These are phyloP conservation scores for Populus ilicifolia DNA, from an alignment of 345 rosid species.

Conservation along the genomic window DNA sequence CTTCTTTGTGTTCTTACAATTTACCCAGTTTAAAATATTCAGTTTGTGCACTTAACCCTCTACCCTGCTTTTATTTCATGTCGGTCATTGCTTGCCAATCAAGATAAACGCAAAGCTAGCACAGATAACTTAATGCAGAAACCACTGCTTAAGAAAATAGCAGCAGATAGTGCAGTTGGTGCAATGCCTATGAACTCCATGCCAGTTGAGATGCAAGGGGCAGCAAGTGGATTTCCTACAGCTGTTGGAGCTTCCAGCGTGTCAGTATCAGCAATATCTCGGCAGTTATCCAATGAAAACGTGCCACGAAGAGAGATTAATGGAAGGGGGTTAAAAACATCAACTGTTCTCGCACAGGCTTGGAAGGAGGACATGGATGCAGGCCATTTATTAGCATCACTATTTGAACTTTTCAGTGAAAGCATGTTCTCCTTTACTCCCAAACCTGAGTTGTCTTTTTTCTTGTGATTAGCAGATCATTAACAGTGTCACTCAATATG, in stretches of 20 bases:
- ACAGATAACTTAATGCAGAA: slow-evolving; percentile 61
- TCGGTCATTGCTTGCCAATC: slow-evolving; percentile 2
- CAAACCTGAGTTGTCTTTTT: slow-evolving; percentile 56
- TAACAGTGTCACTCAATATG: neutral
- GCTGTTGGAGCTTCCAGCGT: slow-evolving; percentile 31
- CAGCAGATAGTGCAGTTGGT: slow-evolving; percentile 38
- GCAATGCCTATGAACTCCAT: slow-evolving; percentile 52
- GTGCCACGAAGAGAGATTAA: slow-evolving; percentile 32
- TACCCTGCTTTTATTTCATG: slow-evolving; percentile 5
- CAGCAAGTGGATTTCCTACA: slow-evolving; percentile 34
- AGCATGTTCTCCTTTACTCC: slow-evolving; percentile 62
- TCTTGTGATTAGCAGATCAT: slow-evolving; percentile 40
- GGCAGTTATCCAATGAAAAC: slow-evolving; percentile 38
- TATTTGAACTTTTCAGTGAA: slow-evolving; percentile 62
- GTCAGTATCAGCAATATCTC: slow-evolving; percentile 30
- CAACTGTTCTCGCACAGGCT: slow-evolving; percentile 50
- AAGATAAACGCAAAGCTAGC: slow-evolving; percentile 81
- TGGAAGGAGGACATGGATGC: slow-evolving; percentile 60
- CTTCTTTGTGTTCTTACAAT: too few species aligned
- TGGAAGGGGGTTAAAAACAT: slow-evolving; percentile 28
- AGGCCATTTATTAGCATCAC: slow-evolving; percentile 52
- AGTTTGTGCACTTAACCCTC: neutral
- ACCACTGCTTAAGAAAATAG: slow-evolving; percentile 60
- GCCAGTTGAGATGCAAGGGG: slow-evolving; percentile 50
- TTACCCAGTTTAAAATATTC: too few species aligned